phyloP scores from a whole-genome alignment of 192 early-diverging fungal species.

The Linnemannia schmuckeri region DNA sequence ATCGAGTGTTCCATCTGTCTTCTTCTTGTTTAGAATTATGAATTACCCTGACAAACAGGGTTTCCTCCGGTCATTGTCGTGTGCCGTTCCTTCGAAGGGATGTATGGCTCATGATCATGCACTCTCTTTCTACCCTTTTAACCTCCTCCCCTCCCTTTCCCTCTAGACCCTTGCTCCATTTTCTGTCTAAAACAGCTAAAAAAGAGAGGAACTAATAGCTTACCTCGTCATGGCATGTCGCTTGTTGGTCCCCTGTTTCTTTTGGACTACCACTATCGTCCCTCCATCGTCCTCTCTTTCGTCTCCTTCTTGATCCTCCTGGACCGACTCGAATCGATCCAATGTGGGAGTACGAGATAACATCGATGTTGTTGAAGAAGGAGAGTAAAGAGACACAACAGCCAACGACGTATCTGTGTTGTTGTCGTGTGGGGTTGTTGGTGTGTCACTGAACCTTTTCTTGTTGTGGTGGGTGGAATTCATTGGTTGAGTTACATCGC shows the following conservation, averaged over 20 bases:
- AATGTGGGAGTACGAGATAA: not conserved
- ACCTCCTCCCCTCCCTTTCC: not conserved
- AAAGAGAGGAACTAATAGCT: not conserved
- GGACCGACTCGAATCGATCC: not conserved
- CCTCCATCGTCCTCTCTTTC: not conserved
- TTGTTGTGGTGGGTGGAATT: not conserved
- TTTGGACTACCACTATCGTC: not conserved
- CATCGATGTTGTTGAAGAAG: not conserved
- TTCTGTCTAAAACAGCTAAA: not conserved
- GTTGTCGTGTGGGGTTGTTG: not conserved
- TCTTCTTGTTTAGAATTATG: not conserved
- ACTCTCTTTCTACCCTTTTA: not conserved
- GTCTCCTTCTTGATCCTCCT: not conserved
- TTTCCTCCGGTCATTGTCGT: not conserved
- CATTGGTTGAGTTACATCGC: not conserved
- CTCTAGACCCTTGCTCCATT: slow-evolving; percentile 1
- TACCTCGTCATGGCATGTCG: slow-evolving; percentile 2
- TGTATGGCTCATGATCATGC: not conserved
- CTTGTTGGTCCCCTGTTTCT: not conserved
- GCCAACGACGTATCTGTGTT: not conserved
- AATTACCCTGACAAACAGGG: slow-evolving; percentile 14
- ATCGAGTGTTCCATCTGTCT: too few relatives aligned
- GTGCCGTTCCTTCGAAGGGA: not conserved
- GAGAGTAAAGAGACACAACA: too few relatives aligned
- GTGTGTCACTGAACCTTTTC: slow-evolving; percentile 1